A percentile compares a stretch with the other conserved stretches of the same genome.
Conservation (phyloP, 176 grass and related monocot species). For the Triticum aestivum region DNA sequence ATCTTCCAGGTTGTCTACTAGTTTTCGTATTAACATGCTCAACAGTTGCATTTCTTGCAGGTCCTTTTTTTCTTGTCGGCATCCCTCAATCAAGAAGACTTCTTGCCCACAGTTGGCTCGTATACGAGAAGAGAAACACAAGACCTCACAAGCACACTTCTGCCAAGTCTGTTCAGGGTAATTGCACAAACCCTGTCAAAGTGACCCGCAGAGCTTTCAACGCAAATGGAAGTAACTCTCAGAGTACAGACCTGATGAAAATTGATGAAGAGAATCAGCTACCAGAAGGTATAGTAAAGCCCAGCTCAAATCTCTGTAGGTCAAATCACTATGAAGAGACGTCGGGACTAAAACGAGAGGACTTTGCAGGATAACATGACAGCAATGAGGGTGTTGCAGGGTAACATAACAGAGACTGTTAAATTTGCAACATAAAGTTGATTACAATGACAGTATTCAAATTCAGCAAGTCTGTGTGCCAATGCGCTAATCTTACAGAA, state of each 20-base stretch:
- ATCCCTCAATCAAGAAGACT: conserved; percentile 45
- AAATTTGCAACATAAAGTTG: not conserved
- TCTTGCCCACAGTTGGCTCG: not conserved
- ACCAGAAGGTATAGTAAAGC: not conserved
- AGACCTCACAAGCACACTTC: not conserved
- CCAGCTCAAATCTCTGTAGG: not conserved
- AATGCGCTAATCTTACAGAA: not conserved
- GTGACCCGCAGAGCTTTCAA: not conserved
- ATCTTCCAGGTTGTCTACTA: conserved; percentile 50
- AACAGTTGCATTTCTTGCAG: conserved; percentile 52
- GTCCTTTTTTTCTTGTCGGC: conserved; percentile 74
- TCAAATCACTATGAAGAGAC: not conserved
- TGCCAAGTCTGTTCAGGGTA: not conserved
- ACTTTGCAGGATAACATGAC: not conserved
- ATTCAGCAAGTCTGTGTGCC: not conserved
- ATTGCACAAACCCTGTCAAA: not conserved
- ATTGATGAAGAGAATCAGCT: not conserved
- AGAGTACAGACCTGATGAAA: not conserved
- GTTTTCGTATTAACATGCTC: conserved; percentile 43
- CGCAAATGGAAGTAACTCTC: not conserved
- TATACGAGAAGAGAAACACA: not conserved
- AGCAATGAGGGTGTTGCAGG: not conserved
- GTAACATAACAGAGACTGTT: not conserved
- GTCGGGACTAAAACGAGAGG: not conserved
- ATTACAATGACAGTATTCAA: not conserved